phyloP scores from a whole-genome alignment of 1,139 yeast genomes.

The Yamadazyma jaroonii region DNA sequence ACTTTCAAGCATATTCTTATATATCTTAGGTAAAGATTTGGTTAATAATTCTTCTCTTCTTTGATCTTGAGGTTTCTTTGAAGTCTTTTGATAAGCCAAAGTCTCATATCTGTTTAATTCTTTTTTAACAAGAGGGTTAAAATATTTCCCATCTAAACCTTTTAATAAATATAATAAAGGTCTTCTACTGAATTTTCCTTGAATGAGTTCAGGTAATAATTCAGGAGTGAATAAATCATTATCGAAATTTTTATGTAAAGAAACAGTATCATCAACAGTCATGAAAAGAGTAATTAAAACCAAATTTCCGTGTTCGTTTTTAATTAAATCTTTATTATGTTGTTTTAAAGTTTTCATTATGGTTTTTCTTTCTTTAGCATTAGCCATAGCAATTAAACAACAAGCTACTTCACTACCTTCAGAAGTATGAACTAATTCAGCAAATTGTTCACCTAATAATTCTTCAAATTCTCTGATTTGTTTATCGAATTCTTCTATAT shows the following conservation, averaged over 20 bases:
- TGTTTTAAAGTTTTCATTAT: constrained; percentile 70
- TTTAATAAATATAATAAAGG: constrained; percentile 80
- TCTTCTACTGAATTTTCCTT: constrained; percentile 81
- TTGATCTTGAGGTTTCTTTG: constrained; percentile 80
- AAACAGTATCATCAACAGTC: constrained; percentile 92
- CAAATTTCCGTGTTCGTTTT: constrained; percentile 81
- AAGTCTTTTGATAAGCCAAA: constrained; percentile 63
- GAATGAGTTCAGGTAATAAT: constrained; percentile 54
- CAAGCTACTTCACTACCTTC: constrained; percentile 94
- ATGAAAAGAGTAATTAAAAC: constrained; percentile 77
- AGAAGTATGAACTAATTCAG: constrained; percentile 91
- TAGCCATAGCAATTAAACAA: constrained; percentile 73
- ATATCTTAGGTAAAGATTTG: constrained; percentile 65
- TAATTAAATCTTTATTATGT: constrained; percentile 70
- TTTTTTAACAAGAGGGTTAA: constrained; percentile 65
- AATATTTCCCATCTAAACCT: constrained; percentile 81
- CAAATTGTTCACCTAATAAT: constrained; percentile 79
- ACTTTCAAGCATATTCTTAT: constrained; percentile 50
- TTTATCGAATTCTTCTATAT: constrained; percentile 42
- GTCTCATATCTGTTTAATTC: constrained; percentile 60
- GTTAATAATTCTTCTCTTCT: constrained; percentile 70
- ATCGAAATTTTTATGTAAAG: constrained; percentile 69
- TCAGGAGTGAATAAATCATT: constrained; percentile 57
- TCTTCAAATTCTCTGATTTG: constrained; percentile 84
- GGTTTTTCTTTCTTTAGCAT: constrained; percentile 87